Evolutionary conservation across 1,284 basidiomycete species (phyloP).

Genomic region (Cryptococcus sp.): DNA sequence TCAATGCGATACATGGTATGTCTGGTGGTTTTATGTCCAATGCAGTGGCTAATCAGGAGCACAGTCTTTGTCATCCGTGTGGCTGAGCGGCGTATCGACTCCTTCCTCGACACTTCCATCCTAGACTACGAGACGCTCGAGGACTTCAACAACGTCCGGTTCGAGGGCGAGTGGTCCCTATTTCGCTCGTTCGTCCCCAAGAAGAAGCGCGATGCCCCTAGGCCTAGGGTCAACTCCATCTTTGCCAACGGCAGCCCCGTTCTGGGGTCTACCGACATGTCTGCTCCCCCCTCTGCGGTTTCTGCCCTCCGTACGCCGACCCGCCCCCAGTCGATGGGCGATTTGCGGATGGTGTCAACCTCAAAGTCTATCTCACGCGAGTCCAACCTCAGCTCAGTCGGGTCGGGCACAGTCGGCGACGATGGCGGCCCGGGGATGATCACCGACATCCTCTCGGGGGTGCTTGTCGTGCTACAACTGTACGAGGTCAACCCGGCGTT

Average conservation of each 20-base stretch:
- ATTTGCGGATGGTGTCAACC: constrained; percentile 20
- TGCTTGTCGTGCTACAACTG: constrained; percentile 77
- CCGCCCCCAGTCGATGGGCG: constrained; percentile 29
- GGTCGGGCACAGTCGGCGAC: not conserved
- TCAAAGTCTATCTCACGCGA: constrained; percentile 17
- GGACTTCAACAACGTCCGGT: constrained; percentile 76
- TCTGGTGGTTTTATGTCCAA: not conserved
- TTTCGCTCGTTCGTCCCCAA: constrained; percentile 65
- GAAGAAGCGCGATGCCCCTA: constrained; percentile 58
- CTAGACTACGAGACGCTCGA: constrained; percentile 79
- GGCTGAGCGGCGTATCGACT: constrained; percentile 83
- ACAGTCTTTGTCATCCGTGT: constrained; percentile 91
- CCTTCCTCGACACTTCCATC: constrained; percentile 74
- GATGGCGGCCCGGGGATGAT: constrained; percentile 59
- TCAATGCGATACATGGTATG: constrained; percentile 89
- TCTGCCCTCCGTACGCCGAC: constrained; percentile 18
- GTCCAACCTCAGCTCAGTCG: constrained; percentile 12
- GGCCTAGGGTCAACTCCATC: constrained; percentile 42
- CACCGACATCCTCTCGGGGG: constrained; percentile 78
- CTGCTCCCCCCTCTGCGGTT: constrained; percentile 16
- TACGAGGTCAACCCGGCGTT: constrained; percentile 90
- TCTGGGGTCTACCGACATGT: constrained; percentile 7
- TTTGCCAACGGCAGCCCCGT: constrained; percentile 32
- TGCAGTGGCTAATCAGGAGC: not conserved
- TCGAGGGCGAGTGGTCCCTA: constrained; percentile 95